Evolutionary conservation across 139 green algal genomes (phyloP), one percentile per base, ranked within the genome.

Genomic region (Desmodesmus armatus): DNA sequence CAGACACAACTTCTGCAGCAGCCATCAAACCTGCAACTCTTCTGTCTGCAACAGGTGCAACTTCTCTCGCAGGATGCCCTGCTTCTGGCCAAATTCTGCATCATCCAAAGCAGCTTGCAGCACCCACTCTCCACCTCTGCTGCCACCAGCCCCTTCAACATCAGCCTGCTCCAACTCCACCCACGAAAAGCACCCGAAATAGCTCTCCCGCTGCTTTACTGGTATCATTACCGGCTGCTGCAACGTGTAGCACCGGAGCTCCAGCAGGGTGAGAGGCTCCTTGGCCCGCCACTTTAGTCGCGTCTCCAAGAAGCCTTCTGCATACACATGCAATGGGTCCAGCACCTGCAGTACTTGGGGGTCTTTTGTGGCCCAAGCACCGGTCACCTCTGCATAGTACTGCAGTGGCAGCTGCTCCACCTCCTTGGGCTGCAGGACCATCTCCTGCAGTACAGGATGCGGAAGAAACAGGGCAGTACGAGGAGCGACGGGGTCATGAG

Each of bases 171-270:
- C 25, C 11, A 66, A 6, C 81, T 55, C 67, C 84, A 91, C 74
- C 86, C 88, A 95, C 0, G 78, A 89, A 74, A 95, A 95, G 78
- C 92, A 95, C 55, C 92, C 92, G 40, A 87, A 95, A 25, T 91
- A 82, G 5, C 85, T 39, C 0, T 93, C 87, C 1, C 65, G 47
- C 3, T 76, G 7, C n/a, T n/a, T n/a, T n/a, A n/a, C n/a, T 0
- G 69, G 55, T 53, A 93, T 39, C 31, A 75, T 37, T 70, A 95
- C 71, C 1, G 87, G 82, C 47, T 37, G 15, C 31, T 44, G 19
- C 75, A 96, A 86, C 47, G 73, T 40, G 63, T 62, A 93, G 2
- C 49, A 53, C 0, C 90, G 73, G 69, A 96, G 69, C 87, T 96
- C 92, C 33, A 96, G 63, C 29, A 96, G 44, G 3, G 92, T 95